Evolutionary conservation across 257 asterid genomes (phyloP).

Genomic region (Parsonsia alboflavescens): DNA sequence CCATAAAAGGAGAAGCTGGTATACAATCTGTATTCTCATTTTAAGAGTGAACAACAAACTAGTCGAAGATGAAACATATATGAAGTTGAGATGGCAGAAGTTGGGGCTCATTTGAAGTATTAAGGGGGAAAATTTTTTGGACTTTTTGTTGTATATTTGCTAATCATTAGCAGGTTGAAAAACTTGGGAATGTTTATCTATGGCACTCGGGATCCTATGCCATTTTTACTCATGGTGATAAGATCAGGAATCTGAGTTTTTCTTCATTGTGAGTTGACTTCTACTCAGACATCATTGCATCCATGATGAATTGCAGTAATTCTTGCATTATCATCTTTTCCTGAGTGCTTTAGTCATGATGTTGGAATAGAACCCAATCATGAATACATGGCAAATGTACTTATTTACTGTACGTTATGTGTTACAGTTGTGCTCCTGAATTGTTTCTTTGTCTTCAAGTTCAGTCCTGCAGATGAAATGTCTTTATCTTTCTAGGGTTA

Average conservation of each 20-base stretch:
- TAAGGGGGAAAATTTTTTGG: slow-evolving; percentile 2
- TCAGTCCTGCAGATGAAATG: background rate
- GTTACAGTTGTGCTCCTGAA: background rate
- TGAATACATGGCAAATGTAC: background rate
- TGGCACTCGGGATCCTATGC: slow-evolving; percentile 43
- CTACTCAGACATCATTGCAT: slow-evolving; percentile 37
- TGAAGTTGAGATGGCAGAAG: slow-evolving; percentile 17
- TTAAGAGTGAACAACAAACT: slow-evolving; percentile 9
- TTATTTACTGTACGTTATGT: background rate
- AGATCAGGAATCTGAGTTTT: slow-evolving; percentile 25
- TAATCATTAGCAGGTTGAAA: slow-evolving; percentile 38
- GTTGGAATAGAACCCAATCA: slow-evolving; percentile 3
- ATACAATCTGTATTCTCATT: slow-evolving; percentile 32
- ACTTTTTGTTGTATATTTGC: slow-evolving; percentile 15
- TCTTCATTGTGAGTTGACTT: slow-evolving; percentile 47
- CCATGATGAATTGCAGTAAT: slow-evolving; percentile 32
- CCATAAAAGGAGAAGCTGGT: slow-evolving; percentile 36
- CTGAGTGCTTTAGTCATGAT: slow-evolving; percentile 22
- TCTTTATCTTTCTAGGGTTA: background rate
- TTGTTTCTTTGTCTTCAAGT: background rate
- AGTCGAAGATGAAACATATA: slow-evolving; percentile 18
- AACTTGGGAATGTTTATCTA: slow-evolving; percentile 21
- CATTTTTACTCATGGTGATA: slow-evolving; percentile 16
- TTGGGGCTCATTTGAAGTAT: slow-evolving; percentile 24
- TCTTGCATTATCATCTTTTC: slow-evolving; percentile 23